Evolutionary conservation across 352 stramenopile genomes (phyloP).

Genomic region (Globisporangium parvum): DNA sequence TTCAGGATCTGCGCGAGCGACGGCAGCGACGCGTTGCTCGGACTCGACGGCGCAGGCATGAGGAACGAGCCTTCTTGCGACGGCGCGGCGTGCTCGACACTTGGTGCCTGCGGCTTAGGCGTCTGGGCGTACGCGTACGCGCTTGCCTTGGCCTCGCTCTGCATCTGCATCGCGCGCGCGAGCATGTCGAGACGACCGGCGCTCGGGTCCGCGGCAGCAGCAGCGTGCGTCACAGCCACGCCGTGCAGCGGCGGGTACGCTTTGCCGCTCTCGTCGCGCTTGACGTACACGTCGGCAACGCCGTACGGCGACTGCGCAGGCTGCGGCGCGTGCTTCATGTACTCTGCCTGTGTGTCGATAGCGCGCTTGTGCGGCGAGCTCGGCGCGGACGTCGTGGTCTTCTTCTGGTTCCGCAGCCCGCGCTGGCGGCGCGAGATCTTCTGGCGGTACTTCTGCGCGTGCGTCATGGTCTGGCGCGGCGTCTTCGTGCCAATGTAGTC

Average conservation of each 20-base stretch:
- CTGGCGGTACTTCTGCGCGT: slow-evolving; percentile 81
- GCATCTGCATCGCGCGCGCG: slow-evolving; percentile 49
- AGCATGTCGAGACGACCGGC: slow-evolving; percentile 65
- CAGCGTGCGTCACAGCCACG: slow-evolving; percentile 11
- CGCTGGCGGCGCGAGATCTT: slow-evolving; percentile 74
- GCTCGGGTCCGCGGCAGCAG: slow-evolving; percentile 11
- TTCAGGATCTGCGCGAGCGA: slow-evolving; percentile 71
- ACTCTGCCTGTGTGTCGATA: slow-evolving; percentile 26
- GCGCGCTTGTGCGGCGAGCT: slow-evolving; percentile 9
- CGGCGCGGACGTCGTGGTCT: slow-evolving; percentile 14
- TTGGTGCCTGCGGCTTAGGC: slow-evolving; percentile 13
- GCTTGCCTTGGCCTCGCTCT: slow-evolving; percentile 14
- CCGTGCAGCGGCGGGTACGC: slow-evolving; percentile 13
- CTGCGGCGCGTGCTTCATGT: slow-evolving; percentile 23
- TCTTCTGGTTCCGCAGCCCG: slow-evolving; percentile 76
- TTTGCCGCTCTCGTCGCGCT: slow-evolving; percentile 21
- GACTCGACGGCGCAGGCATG: slow-evolving; percentile 13
- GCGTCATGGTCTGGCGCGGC: slow-evolving; percentile 91
- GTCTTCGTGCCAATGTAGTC: slow-evolving; percentile 83
- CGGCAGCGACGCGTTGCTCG: slow-evolving; percentile 48
- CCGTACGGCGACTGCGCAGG: slow-evolving; percentile 36
- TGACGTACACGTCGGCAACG: slow-evolving; percentile 54
- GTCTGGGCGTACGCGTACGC: slow-evolving; percentile 6
- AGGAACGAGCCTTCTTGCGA: slow-evolving; percentile 15
- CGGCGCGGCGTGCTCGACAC: slow-evolving; percentile 16